These are phyloP conservation scores for Kwoniella newhampshirensis DNA, from an alignment of 768 basidiomycete genomes.

Conservation along the genomic window DNA sequence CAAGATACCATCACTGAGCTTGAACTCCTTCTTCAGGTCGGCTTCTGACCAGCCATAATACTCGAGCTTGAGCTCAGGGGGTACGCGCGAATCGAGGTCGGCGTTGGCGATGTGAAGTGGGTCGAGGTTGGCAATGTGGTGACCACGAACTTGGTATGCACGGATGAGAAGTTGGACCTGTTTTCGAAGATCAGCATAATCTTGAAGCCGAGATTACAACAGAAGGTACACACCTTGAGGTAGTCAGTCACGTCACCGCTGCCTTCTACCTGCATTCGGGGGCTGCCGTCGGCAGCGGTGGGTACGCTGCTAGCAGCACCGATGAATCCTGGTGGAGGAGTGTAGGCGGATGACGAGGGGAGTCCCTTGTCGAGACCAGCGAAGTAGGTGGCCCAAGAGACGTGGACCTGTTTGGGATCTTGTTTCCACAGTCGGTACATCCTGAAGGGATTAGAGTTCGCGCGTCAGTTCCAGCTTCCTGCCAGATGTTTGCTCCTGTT, in stretches of 20 bases:
- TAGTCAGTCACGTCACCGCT: constrained; percentile 83
- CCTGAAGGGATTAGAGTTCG: constrained; percentile 30
- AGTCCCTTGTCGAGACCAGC: constrained; percentile 87
- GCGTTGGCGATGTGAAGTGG: constrained; percentile 89
- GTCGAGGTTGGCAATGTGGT: constrained; percentile 92
- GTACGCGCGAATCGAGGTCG: constrained; percentile 73
- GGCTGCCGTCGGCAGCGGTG: constrained; percentile 73
- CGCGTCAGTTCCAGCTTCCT: neutral
- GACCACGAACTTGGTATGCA: constrained; percentile 98
- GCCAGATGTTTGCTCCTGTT: neutral
- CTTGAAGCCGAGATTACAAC: neutral
- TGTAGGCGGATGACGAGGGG: constrained; percentile 67
- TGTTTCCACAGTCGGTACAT: constrained; percentile 81
- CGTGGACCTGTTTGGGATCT: constrained; percentile 88
- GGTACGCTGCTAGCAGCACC: constrained; percentile 58
- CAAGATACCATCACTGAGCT: constrained; percentile 91
- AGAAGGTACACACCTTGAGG: constrained; percentile 67
- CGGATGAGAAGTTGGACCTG: constrained; percentile 96
- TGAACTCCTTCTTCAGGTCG: constrained; percentile 91
- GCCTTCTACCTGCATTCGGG: constrained; percentile 63
- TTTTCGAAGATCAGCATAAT: no score
- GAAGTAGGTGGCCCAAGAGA: constrained; percentile 93
- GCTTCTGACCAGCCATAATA: constrained; percentile 93
- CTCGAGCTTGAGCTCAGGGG: constrained; percentile 88
- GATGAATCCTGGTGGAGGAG: constrained; percentile 69